phyloP scores from a whole-genome alignment of 352 stramenopile species.

The Globisporangium lucens region DNA sequence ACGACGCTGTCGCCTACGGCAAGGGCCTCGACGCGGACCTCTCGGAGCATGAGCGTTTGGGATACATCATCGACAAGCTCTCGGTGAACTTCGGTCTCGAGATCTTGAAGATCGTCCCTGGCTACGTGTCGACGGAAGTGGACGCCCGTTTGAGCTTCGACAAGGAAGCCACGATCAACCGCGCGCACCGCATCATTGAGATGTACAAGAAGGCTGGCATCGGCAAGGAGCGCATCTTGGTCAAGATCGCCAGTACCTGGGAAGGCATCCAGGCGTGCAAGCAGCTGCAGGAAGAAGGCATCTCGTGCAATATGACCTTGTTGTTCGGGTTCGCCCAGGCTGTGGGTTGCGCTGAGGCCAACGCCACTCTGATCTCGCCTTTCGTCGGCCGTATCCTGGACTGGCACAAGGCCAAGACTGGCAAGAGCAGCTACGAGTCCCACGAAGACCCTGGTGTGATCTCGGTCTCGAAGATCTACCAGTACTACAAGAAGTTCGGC shows the following conservation, averaged over 20 bases:
- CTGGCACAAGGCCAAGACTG: slow-evolving; percentile 95
- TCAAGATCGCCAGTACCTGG: slow-evolving; percentile 99
- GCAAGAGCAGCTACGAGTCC: slow-evolving; percentile 90
- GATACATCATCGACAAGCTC: slow-evolving; percentile 96
- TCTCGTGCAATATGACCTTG: slow-evolving; percentile 98
- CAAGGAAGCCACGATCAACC: slow-evolving; percentile 90
- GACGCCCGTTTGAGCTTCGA: slow-evolving; percentile 97
- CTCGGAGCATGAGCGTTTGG: slow-evolving; percentile 84
- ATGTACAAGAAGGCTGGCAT: slow-evolving; percentile 97
- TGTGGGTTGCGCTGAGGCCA: slow-evolving; percentile 92
- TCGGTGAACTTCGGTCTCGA: slow-evolving; percentile 98
- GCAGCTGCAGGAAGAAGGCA: slow-evolving; percentile 95
- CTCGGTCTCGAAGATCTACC: slow-evolving; percentile 96
- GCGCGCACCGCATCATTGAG: slow-evolving; percentile 93
- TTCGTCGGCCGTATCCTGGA: slow-evolving; percentile 97
- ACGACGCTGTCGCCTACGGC: slow-evolving; percentile 94
- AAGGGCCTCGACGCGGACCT: slow-evolving; percentile 66
- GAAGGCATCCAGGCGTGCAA: slow-evolving; percentile 97
- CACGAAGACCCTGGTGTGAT: slow-evolving; percentile 97
- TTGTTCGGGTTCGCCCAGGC: slow-evolving; percentile 98
- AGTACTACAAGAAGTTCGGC: slow-evolving; percentile 98
- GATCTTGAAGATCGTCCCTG: slow-evolving; percentile 96
- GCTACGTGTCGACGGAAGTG: slow-evolving; percentile 98
- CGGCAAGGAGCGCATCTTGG: slow-evolving; percentile 94
- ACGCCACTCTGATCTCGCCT: slow-evolving; percentile 95